These are phyloP conservation scores for Nitzschia putrida DNA, from an alignment of 108 stramenopile species.

Conservation along the genomic window DNA sequence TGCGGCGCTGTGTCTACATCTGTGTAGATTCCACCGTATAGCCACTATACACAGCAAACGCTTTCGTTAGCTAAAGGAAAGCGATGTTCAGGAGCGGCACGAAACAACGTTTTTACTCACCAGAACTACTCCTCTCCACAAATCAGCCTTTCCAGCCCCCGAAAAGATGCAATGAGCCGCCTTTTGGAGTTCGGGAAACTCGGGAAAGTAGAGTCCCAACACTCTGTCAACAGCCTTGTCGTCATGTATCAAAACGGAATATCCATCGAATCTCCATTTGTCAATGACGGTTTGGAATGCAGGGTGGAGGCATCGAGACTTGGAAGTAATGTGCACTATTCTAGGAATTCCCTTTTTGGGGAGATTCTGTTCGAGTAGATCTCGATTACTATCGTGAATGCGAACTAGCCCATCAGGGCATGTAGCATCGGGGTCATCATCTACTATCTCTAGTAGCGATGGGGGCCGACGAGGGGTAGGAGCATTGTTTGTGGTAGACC, in stretches of 20 bases:
- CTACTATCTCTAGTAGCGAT: not conserved
- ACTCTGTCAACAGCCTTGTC: slow-evolving; percentile 63
- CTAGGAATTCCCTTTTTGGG: slow-evolving; percentile 33
- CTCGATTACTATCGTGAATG: not conserved
- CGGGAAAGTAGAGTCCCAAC: slow-evolving; percentile 40
- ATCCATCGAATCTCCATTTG: slow-evolving; percentile 45
- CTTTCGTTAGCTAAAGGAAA: too few species aligned
- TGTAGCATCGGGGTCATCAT: not conserved
- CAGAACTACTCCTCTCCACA: slow-evolving; percentile 56
- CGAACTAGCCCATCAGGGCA: not conserved
- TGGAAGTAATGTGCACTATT: slow-evolving; percentile 58
- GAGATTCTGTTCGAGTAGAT: not conserved
- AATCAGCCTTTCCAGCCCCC: slow-evolving; percentile 58
- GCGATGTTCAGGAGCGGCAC: too few species aligned
- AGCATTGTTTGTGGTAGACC: too few species aligned
- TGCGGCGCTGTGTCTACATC: not conserved
- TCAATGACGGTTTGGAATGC: slow-evolving; percentile 33
- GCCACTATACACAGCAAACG: not conserved
- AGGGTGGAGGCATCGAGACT: slow-evolving; percentile 47
- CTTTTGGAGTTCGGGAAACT: slow-evolving; percentile 55
- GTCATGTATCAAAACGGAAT: slow-evolving; percentile 63
- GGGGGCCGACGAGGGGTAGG: too few species aligned
- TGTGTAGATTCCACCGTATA: not conserved
- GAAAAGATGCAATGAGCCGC: slow-evolving; percentile 33
- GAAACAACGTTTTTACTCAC: too few species aligned